A percentile compares a stretch with the other conserved stretches of the same genome.
Conservation (phyloP, 1,284 basidiomycete species). For the Sanguinoderma infundibulare region DNA sequence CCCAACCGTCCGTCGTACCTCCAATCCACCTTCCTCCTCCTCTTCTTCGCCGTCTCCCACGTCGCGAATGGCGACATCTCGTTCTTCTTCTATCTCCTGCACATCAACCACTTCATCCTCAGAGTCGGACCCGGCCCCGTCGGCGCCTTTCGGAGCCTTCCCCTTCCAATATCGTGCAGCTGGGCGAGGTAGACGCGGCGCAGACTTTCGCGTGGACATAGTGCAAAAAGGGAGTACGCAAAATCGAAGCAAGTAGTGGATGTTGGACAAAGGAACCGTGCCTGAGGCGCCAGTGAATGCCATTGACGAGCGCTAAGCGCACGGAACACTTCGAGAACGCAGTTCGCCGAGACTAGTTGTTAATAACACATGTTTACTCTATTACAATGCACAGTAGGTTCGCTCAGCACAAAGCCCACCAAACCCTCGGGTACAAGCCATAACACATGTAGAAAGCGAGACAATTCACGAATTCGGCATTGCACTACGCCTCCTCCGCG, state of each 20-base stretch:
- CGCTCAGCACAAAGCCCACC: too few relatives aligned
- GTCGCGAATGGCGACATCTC: conserved; percentile 61
- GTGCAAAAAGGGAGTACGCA: background rate
- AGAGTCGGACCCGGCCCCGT: conserved; percentile 56
- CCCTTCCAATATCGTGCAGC: conserved; percentile 85
- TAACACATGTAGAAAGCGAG: too few relatives aligned
- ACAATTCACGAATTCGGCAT: background rate
- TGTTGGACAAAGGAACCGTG: background rate
- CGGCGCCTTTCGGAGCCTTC: conserved; percentile 80
- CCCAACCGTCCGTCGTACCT: conserved; percentile 36
- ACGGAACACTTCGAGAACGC: too few relatives aligned
- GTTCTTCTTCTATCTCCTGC: conserved; percentile 50
- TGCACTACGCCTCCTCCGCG: conserved; percentile 35
- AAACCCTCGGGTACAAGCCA: too few relatives aligned
- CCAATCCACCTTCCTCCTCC: conserved; percentile 50
- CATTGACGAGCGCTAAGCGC: too few relatives aligned
- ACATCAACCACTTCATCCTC: conserved; percentile 64
- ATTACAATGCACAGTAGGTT: too few relatives aligned
- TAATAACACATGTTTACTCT: too few relatives aligned
- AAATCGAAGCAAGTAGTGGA: background rate
- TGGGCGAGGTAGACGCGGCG: conserved; percentile 70
- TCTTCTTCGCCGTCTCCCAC: conserved; percentile 47
- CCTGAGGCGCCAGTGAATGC: too few relatives aligned
- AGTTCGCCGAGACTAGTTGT: too few relatives aligned
- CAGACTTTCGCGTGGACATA: conserved; percentile 58